Evolutionary conservation across 208 protist genomes (phyloP), one percentile per base, ranked within the genome.

Genomic region (Trypanosoma melophagium): DNA sequence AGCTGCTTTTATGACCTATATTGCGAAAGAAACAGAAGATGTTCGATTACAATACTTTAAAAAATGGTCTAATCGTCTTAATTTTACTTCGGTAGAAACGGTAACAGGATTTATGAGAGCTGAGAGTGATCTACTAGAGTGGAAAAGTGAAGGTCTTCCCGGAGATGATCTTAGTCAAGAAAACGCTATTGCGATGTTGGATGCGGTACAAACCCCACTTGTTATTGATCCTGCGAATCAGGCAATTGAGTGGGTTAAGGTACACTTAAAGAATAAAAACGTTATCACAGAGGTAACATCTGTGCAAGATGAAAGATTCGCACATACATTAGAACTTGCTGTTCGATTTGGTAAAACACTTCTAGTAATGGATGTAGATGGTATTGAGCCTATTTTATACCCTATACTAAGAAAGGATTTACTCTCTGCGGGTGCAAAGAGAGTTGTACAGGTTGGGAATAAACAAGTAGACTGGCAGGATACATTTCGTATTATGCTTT

Each of bases 301-400:
- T 17, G 58, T 95, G 40, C 84, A 97, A 72, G 97, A 99, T 74
- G 81, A 96, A 50, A 93, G 94, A 52, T 99, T 99, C 69, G 60
- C 93, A 1, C 96, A 91, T 73, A 97, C 85, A 17, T 80, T 99
- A 1, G 98, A 99, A 84, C 87, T 99, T 10, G 93, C 96, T 42
- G 97, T 99, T 9, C 85, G 98, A 49, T 99, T 99, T 77, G 98
- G 98, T 65, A 99, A 99, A 82, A 99, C 96, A 50, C 81, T 99
- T 35, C 79, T 99, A 9, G 90, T 99, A 60, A 86, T 88, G 24
- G 96, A 99, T 81, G 96, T 98, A 51, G 86, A 98, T 69, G 62
- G 55, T n/a, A 86, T 99, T 8, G 93, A 97, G 65, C 90, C 97
- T 28, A 83, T 99, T 44, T 82, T 99, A 5, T 97, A 93, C 72